phyloP scores from a whole-genome alignment of 371 early-diverging fungal genomes.

The Entomophthora muscae region DNA sequence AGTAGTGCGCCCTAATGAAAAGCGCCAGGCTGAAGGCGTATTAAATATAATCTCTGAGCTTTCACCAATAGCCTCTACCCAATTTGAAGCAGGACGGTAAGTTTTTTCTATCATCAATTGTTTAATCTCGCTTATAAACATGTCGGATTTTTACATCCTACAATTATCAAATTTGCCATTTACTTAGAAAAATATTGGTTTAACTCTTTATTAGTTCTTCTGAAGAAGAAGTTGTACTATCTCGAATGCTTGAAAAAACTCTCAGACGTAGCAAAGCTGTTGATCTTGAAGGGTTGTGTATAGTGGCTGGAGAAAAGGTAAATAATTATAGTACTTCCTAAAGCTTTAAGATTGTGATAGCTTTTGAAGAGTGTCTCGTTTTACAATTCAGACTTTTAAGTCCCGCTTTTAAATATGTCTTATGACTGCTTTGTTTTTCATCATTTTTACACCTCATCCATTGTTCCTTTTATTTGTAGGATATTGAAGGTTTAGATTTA shows the following conservation, averaged over 20 bases:
- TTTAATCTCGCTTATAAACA: no score
- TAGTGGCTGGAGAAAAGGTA: constrained; percentile 84
- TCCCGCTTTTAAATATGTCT: no score
- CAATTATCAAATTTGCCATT: no score
- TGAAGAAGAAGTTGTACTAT: constrained; percentile 66
- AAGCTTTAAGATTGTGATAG: no score
- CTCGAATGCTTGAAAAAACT: constrained; percentile 73
- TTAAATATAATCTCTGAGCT: constrained; percentile 67
- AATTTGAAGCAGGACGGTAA: constrained; percentile 46
- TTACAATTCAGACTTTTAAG: no score
- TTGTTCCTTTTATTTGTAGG: no score
- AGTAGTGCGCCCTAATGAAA: constrained; percentile 64
- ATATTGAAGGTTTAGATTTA: no score
- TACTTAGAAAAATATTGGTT: background rate
- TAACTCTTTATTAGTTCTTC: constrained; percentile 23
- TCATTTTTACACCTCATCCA: no score
- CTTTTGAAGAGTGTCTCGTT: no score
- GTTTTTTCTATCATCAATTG: background rate
- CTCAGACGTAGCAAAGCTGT: constrained; percentile 68
- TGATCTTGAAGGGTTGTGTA: constrained; percentile 91
- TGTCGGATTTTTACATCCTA: no score
- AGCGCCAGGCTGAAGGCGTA: constrained; percentile 72
- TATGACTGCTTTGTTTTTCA: no score
- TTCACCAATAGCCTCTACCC: constrained; percentile 66
- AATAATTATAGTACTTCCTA: no score